Evolutionary conservation across 305 asterid species (phyloP).

Genomic region (Fraxinus xanthoxyloides): DNA sequence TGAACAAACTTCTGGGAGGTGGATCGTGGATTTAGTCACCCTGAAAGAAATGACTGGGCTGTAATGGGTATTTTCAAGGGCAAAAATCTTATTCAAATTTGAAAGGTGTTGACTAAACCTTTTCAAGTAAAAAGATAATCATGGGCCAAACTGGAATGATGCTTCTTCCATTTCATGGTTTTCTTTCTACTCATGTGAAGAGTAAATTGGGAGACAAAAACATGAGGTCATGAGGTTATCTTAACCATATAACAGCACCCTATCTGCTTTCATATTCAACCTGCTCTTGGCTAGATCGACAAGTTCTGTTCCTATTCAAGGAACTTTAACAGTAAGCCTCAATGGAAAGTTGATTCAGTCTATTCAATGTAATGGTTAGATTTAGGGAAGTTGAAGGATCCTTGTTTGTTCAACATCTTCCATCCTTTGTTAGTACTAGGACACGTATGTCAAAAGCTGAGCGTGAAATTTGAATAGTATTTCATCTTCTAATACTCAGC

Average conservation of each 20-base stretch:
- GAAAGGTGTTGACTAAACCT: background rate
- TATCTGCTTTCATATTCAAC: background rate
- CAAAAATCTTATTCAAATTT: background rate
- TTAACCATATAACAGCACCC: background rate
- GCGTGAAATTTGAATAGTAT: background rate
- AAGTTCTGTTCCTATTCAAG: background rate
- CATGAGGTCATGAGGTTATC: background rate
- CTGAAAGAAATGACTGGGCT: background rate
- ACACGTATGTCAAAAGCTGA: background rate
- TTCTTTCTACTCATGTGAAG: background rate
- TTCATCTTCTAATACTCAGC: background rate
- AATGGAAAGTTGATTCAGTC: background rate
- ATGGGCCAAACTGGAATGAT: background rate
- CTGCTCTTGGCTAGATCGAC: background rate
- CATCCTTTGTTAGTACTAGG: background rate
- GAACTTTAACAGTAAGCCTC: background rate
- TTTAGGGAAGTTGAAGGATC: background rate
- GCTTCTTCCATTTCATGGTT: background rate
- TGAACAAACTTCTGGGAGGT: background rate
- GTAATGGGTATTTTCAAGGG: background rate
- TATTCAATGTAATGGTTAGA: background rate
- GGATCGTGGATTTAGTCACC: background rate
- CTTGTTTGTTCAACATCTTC: background rate
- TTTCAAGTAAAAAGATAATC: background rate
- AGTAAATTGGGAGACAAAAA: background rate